phyloP scores from a whole-genome alignment of 208 protist species.

The Ichthyophonus hoferi region DNA sequence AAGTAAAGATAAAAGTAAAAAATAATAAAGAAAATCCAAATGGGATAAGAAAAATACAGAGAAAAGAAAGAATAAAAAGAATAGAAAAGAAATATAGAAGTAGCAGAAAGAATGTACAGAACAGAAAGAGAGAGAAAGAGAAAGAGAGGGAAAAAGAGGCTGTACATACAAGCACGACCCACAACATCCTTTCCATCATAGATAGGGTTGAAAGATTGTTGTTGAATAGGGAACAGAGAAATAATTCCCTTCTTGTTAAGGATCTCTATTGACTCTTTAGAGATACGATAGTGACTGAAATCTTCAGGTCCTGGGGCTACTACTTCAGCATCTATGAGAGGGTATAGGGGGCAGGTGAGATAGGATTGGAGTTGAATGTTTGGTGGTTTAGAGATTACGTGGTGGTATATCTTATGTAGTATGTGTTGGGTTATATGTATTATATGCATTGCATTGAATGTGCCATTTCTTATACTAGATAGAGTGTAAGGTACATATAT shows the following conservation, averaged over 20 bases:
- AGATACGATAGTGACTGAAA: conserved; percentile 14
- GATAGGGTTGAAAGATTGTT: conserved; percentile 14
- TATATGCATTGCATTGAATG: too few relatives aligned
- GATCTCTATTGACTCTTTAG: neutral
- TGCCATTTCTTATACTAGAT: too few relatives aligned
- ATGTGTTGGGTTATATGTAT: neutral
- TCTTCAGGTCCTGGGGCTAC: neutral
- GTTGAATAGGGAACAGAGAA: conserved; percentile 15
- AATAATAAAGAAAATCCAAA: too few relatives aligned
- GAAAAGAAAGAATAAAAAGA: neutral
- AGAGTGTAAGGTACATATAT: too few relatives aligned
- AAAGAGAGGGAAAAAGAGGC: neutral
- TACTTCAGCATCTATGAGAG: neutral
- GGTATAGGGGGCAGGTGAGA: neutral
- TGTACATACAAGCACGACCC: conserved; percentile 12
- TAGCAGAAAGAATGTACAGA: too few relatives aligned
- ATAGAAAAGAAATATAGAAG: too few relatives aligned
- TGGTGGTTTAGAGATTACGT: neutral
- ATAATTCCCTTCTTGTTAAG: conserved; percentile 18
- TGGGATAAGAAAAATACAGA: too few relatives aligned
- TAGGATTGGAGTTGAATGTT: neutral
- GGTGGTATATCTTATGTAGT: neutral
- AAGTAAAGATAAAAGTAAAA: too few relatives aligned
- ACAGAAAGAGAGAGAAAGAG: neutral
- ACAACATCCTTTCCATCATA: conserved; percentile 41